Percentiles rank a stretch among this genome's conserved stretches.
phyloP scores from a whole-genome alignment of 805 yeast genomes.

The Candida nitratophila region DNA sequence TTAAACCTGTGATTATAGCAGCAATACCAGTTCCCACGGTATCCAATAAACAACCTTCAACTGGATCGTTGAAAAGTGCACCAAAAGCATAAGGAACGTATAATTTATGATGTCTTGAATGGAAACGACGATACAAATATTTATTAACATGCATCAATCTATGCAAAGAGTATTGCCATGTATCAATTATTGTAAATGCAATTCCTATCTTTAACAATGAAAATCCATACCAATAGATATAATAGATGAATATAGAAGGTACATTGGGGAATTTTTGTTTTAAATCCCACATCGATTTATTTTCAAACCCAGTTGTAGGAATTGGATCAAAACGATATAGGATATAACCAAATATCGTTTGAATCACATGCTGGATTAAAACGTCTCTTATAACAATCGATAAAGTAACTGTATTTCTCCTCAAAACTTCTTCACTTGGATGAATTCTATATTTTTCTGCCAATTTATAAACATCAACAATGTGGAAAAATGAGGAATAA shows the following conservation, averaged over 20 bases:
- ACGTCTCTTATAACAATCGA: conserved; percentile 75
- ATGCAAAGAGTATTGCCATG: conserved; percentile 94
- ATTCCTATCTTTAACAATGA: conserved; percentile 47
- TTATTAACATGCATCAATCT: conserved; percentile 82
- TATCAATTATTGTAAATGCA: conserved; percentile 75
- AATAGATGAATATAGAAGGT: conserved; percentile 43
- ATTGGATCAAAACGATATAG: conserved; percentile 51
- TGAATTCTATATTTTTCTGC: conserved; percentile 86
- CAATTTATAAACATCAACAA: conserved; percentile 65
- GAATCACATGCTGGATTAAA: conserved; percentile 75
- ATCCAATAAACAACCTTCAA: conserved; percentile 90
- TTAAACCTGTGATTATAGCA: conserved; percentile 48
- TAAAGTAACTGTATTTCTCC: conserved; percentile 69
- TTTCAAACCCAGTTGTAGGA: conserved; percentile 46
- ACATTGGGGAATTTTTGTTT: conserved; percentile 28
- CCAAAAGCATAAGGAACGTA: conserved; percentile 97
- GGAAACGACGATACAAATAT: conserved; percentile 69
- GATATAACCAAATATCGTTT: conserved; percentile 59
- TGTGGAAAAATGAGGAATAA: conserved; percentile 64
- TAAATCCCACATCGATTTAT: conserved; percentile 38
- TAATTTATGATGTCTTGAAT: conserved; percentile 88
- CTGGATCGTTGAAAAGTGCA: conserved; percentile 89
- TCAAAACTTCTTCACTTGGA: conserved; percentile 76
- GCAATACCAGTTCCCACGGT: conserved; percentile 91
- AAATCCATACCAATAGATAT: conserved; percentile 55